phyloP scores from a whole-genome alignment of 345 rosid species.

The Aquilaria sinensis region DNA sequence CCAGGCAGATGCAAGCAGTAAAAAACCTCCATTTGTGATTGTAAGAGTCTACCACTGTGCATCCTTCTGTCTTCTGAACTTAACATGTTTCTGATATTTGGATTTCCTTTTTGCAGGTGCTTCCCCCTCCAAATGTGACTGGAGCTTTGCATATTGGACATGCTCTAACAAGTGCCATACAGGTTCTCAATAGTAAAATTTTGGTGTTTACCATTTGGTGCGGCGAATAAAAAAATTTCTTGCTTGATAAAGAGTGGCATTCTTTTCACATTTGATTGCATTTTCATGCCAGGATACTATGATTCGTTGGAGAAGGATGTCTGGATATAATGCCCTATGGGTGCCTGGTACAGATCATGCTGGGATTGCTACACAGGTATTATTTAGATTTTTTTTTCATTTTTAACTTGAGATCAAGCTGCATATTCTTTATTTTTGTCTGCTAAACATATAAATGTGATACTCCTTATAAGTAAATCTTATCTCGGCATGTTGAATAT shows the following conservation, averaged over 20 bases:
- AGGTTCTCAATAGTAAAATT: constrained; percentile 40
- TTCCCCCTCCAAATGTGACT: constrained; percentile 99
- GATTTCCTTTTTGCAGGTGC: constrained; percentile 47
- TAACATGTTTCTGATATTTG: not conserved
- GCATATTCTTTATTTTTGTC: not conserved
- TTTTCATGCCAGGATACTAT: constrained; percentile 60
- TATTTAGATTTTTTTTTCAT: not conserved
- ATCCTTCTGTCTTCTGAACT: not conserved
- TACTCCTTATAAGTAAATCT: constrained; percentile 5
- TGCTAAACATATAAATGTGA: not conserved
- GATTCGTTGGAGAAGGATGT: constrained; percentile 95
- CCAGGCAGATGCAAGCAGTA: constrained; percentile 65
- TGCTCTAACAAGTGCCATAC: constrained; percentile 80
- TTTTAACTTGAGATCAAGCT: not conserved
- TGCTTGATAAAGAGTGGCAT: not conserved
- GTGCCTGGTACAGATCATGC: constrained; percentile 97
- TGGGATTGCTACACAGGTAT: constrained; percentile 98
- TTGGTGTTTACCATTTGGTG: constrained; percentile 1
- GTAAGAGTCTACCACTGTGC: constrained; percentile 34
- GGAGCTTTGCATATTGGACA: constrained; percentile 97
- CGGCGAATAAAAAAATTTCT: constrained; percentile 5
- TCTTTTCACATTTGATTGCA: constrained; percentile 3
- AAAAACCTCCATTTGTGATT: constrained; percentile 69
- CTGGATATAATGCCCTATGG: constrained; percentile 91
- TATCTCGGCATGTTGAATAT: too few species aligned